Evolutionary conservation across 192 early-diverging fungal genomes (phyloP), one percentile per base, ranked within the genome.

Genomic region (Umbelopsis vinacea): DNA sequence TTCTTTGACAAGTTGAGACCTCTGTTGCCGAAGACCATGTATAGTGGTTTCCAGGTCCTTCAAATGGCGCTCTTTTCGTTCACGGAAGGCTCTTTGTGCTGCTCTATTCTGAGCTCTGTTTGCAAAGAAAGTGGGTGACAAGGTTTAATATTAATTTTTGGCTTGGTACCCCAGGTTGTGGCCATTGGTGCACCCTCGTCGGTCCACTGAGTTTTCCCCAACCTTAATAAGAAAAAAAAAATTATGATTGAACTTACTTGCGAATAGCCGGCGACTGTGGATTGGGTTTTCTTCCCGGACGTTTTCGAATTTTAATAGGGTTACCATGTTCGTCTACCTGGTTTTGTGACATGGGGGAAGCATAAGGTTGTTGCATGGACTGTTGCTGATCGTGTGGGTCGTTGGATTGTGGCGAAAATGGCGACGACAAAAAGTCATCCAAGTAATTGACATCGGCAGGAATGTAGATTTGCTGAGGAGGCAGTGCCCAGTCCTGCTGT

Each of bases 21-120:
- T 82, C n/a, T 81, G 81, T 33, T 90, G 87, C 21, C 89, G 83
- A 52, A 94, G 82, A 29, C 85, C 85, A 71, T 87, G 82, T 57
- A 94, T 91, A 47, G 88, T 84, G 45, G 81, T 86, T 81, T 96
- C 94, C 3, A 96, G 82, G 23, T 90, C 83, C 54, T 88, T 78
- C 24, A 94, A 78, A 70, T 96, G 92, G 38, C 85, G 83, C 71
- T 94, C 89, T 69, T 92, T 93, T 67, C 94, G 85, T 79, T 96
- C 93, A 46, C 94, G 90, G 76, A 96, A 96, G 3, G 93, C 94
- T 11, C 93, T 85, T 78, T 96, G 94, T 0, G 94, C 94, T 11
- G 93, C 92, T 7, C 94, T 84, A 76, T 96, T 96, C 79, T 96
- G 94, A 7, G 90, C 93, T 22, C 57, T 63, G 11, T 37, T 3